A percentile compares a stretch with the other conserved stretches of the same genome.
These are phyloP conservation scores for Rutstroemia sp. DNA, from an alignment of 2,329 filamentous ascomycete species.

Conservation along the genomic window DNA sequence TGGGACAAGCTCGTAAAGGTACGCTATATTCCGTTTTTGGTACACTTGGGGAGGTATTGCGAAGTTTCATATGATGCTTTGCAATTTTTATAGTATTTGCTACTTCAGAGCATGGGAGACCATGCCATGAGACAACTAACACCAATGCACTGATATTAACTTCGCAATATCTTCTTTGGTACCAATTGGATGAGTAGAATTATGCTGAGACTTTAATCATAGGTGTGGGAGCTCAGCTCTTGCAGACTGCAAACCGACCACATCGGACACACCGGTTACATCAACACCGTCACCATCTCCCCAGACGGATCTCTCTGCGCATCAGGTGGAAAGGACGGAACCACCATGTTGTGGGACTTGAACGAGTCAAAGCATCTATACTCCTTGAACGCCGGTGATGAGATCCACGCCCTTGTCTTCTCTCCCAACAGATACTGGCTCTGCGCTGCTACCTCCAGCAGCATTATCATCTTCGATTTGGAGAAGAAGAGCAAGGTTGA, in stretches of 20 bases:
- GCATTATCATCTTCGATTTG: conserved; percentile 99
- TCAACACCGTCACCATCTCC: conserved; percentile 99
- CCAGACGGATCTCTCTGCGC: conserved; percentile 98
- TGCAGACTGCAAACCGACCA: conserved; percentile 99
- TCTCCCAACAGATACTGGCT: conserved; percentile 99
- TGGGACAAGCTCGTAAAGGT: conserved; percentile 99
- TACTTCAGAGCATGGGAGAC: conserved; percentile 93
- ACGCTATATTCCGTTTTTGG: conserved; percentile 37
- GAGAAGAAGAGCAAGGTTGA: conserved; percentile 99
- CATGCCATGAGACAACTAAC: conserved; percentile 96
- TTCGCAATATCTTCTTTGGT: conserved; percentile 16
- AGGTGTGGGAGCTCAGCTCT: conserved; percentile 99
- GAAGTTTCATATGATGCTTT: conserved; percentile 75
- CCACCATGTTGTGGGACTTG: conserved; percentile 99
- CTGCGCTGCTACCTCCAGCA: conserved; percentile 92
- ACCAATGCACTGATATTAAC: conserved; percentile 72
- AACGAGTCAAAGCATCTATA: conserved; percentile 99
- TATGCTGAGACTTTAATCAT: conserved; percentile 15
- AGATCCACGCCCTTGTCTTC: conserved; percentile 99
- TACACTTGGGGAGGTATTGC: conserved; percentile 18
- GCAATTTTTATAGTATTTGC: conserved; percentile 94
- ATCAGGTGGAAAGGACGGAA: conserved; percentile 98
- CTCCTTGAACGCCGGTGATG: conserved; percentile 97
- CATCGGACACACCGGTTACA: conserved; percentile 99
- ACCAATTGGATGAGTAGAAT: neutral